Conservation (phyloP, 306 rosid species). For the Argentina anserina region DNA sequence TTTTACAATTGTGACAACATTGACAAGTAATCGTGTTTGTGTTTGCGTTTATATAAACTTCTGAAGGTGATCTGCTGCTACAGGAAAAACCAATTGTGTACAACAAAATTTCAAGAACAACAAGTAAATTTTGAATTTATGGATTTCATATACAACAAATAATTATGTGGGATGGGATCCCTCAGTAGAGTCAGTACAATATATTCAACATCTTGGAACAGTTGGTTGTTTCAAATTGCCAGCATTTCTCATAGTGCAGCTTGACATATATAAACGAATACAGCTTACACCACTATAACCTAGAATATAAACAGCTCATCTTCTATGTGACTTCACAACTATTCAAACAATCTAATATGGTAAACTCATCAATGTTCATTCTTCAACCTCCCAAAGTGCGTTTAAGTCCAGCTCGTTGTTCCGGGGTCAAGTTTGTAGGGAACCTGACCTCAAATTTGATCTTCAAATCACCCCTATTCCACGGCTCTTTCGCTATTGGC, state of each 20-base stretch:
- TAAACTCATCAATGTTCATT: background rate
- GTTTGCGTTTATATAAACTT: too few relatives aligned
- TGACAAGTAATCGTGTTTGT: too few relatives aligned
- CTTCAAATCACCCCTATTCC: slow-evolving; percentile 73
- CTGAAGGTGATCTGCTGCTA: too few relatives aligned
- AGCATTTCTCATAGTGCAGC: background rate
- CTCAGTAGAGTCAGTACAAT: background rate
- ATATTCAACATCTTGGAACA: background rate
- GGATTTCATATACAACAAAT: background rate
- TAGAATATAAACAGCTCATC: background rate
- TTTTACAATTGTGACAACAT: too few relatives aligned
- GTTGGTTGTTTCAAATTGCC: background rate
- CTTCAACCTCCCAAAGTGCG: slow-evolving; percentile 50
- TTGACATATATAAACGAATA: background rate
- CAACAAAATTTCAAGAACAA: background rate
- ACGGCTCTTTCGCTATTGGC: slow-evolving; percentile 76
- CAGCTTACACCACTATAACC: background rate
- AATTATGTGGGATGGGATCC: too few relatives aligned
- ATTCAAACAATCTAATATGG: background rate
- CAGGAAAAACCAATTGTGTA: too few relatives aligned
- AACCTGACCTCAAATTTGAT: slow-evolving; percentile 77
- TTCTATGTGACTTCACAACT: slow-evolving; percentile 9
- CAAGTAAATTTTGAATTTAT: background rate
- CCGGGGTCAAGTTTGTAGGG: slow-evolving; percentile 62
- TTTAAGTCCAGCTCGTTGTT: slow-evolving; percentile 70